Conservation (phyloP, 176 grass and related monocot species). For the Eleusine coracana region DNA sequence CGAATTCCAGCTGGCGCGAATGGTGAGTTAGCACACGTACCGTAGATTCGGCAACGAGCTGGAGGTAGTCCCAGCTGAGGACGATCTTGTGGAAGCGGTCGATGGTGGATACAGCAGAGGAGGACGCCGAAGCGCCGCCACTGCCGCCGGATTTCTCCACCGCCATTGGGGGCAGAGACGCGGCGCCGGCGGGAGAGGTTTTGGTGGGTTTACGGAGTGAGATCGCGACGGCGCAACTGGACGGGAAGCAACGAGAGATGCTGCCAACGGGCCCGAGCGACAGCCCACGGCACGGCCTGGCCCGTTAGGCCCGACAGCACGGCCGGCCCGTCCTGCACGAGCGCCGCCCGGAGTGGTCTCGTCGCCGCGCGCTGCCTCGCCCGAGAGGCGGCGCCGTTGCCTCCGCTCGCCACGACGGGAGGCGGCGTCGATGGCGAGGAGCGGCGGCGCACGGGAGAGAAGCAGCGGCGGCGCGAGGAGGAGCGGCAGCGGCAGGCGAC, state of each 20-base stretch:
- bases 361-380: too few relatives aligned
- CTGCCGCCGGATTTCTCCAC: constrained; percentile 51
- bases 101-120: constrained; percentile 35
- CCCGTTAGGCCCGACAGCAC: too few relatives aligned
- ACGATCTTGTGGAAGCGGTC: constrained; percentile 78
- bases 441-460: too few relatives aligned
- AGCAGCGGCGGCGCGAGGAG: too few relatives aligned
- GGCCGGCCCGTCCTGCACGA: too few relatives aligned
- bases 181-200: constrained; percentile 12
- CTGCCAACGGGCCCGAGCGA: not conserved
- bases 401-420: too few relatives aligned
- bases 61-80: constrained; percentile 93
- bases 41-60: constrained; percentile 65
- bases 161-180: constrained; percentile 41
- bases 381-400: too few relatives aligned
- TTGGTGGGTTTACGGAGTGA: constrained; percentile 32
- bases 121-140: constrained; percentile 18
- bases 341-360: too few relatives aligned
- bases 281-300: too few relatives aligned
- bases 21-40: constrained; percentile 18
- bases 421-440: too few relatives aligned
- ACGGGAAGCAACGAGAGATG: not conserved
- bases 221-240: not conserved
- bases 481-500: too few relatives aligned
- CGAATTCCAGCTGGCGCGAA: not conserved